phyloP scores from a whole-genome alignment of 2,329 filamentous ascomycete genomes.

The Scytalidium sp. region DNA sequence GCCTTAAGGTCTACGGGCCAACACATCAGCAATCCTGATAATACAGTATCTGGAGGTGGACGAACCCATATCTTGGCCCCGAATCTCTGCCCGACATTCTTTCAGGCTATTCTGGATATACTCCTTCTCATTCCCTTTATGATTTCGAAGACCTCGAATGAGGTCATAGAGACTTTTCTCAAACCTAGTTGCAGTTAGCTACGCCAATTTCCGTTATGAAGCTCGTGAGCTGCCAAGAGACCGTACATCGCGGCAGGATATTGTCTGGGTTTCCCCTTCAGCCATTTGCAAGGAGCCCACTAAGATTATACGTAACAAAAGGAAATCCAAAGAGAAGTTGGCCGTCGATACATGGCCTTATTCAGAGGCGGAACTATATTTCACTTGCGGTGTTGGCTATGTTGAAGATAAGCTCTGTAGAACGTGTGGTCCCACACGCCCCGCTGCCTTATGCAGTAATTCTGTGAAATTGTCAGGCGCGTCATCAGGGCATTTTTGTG shows the following conservation, averaged over 20 bases:
- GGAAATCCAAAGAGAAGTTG: neutral
- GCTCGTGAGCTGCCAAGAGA: neutral
- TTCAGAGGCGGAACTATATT: neutral
- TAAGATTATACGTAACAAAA: neutral
- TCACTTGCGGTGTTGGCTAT: neutral
- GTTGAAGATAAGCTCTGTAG: neutral
- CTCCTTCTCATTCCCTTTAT: conserved; percentile 92
- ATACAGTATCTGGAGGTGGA: neutral
- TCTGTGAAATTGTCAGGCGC: neutral
- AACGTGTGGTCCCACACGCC: neutral
- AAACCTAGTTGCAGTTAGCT: conserved; percentile 62
- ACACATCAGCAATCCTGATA: conserved; percentile 10
- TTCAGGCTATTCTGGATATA: conserved; percentile 92
- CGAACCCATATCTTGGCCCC: conserved; percentile 85
- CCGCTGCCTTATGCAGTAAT: neutral
- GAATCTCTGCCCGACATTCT: conserved; percentile 93
- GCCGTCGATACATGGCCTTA: neutral
- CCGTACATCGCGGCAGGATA: neutral
- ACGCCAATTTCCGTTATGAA: neutral
- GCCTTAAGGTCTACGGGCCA: conserved; percentile 76
- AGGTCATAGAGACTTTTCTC: conserved; percentile 99
- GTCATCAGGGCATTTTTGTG: neutral
- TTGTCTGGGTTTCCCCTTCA: neutral
- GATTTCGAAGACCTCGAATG: conserved; percentile 90
- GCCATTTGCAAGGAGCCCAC: neutral